phyloP scores from a whole-genome alignment of 257 asterid genomes.

The Fraxinus excelsior region DNA sequence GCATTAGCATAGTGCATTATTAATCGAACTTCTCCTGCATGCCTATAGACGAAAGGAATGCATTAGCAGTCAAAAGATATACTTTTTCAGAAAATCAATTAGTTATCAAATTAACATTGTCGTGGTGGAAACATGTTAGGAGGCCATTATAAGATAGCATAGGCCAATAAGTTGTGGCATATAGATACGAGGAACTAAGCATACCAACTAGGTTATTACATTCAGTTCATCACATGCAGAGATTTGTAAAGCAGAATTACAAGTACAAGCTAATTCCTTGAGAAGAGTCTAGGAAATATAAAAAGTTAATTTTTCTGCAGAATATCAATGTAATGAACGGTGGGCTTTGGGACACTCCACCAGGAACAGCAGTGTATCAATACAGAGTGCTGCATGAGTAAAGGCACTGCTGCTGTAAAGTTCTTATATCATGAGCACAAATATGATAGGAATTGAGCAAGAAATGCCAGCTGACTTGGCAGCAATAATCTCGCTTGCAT shows the following conservation, averaged over 20 bases:
- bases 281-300: background rate
- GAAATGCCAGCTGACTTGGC: background rate
- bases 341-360: background rate
- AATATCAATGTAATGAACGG: background rate
- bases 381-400: background rate
- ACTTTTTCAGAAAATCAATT: background rate
- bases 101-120: constrained; percentile 1
- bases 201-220: background rate
- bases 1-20: constrained; percentile 50
- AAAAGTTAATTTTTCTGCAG: background rate
- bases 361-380: background rate
- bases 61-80: background rate
- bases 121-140: background rate
- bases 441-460: background rate
- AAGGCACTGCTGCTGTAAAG: background rate
- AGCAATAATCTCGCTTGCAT: background rate
- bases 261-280: background rate
- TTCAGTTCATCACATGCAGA: background rate
- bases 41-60: constrained; percentile 28
- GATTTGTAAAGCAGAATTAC: background rate
- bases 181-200: background rate
- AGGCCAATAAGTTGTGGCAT: background rate
- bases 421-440: background rate
- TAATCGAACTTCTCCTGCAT: constrained; percentile 54
- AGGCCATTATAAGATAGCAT: background rate